Evolutionary conservation across 768 basidiomycete species (phyloP).

Genomic region (Hygrocybe coccinea): DNA sequence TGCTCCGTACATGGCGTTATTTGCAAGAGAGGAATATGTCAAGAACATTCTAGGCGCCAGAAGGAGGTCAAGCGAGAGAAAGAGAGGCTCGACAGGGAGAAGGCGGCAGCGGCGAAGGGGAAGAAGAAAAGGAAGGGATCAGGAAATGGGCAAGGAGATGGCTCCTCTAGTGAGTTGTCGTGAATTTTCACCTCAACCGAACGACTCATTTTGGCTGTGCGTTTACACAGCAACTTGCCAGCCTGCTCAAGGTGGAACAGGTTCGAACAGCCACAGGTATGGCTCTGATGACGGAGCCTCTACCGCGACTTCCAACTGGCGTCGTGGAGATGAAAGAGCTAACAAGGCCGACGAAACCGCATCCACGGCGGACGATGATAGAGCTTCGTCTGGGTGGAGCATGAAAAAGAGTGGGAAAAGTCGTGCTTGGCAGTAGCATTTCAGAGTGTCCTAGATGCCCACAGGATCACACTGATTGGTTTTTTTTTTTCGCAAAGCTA

Average conservation of each 20-base stretch:
- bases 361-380: too few relatives aligned
- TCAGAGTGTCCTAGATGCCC: too few relatives aligned
- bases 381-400: too few relatives aligned
- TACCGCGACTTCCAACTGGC: not conserved
- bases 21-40: slow-evolving; percentile 38
- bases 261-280: not conserved
- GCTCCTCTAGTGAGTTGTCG: not conserved
- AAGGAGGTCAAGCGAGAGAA: slow-evolving; percentile 25
- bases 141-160: not conserved
- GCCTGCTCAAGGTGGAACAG: not conserved
- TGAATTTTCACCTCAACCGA: not conserved
- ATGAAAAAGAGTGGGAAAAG: not conserved
- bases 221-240: not conserved
- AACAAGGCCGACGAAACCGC: too few relatives aligned
- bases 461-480: too few relatives aligned
- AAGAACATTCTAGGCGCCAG: slow-evolving; percentile 26
- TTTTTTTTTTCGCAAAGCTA: too few relatives aligned
- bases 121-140: not conserved
- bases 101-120: slow-evolving; percentile 13
- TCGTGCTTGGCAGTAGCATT: too few relatives aligned
- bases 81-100: slow-evolving; percentile 23
- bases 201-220: not conserved
- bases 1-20: slow-evolving; percentile 28
- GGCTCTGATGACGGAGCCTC: not conserved
- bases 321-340: not conserved